Percentiles rank a stretch among this genome's conserved stretches.
Evolutionary conservation across 2,329 filamentous ascomycete genomes (phyloP).

Genomic region (Fusarium sp.): DNA sequence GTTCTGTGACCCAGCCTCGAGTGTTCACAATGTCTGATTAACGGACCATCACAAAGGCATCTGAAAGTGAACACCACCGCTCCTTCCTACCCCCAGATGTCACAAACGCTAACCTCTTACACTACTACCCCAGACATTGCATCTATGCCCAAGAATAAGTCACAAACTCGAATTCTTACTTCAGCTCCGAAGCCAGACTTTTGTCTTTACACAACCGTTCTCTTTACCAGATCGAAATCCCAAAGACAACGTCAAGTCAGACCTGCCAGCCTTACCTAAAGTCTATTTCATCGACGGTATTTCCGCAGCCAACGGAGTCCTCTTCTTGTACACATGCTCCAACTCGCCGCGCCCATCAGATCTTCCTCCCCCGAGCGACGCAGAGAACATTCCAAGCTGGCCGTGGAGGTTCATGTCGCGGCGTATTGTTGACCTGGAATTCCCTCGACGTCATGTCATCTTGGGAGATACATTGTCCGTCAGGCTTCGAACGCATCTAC

Average conservation of each 20-base stretch:
- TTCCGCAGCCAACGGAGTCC: rapidly evolving
- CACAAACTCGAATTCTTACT: not conserved
- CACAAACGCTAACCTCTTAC: too few species aligned
- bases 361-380: not conserved
- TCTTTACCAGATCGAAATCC: not conserved
- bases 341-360: rapidly evolving
- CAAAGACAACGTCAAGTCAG: not conserved
- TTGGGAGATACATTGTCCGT: not conserved
- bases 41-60: not conserved
- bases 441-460: not conserved
- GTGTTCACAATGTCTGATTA: not conserved
- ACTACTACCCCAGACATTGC: too few species aligned
- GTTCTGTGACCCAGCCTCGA: not conserved
- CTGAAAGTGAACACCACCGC: not conserved
- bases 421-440: not conserved
- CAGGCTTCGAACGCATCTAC: rapidly evolving
- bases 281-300: rapidly evolving
- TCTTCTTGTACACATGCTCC: rapidly evolving
- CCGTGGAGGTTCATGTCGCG: too few species aligned
- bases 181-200: not conserved
- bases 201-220: rapidly evolving
- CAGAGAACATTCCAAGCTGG: too few species aligned
- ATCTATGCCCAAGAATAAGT: too few species aligned
- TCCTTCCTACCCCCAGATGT: rapidly evolving
- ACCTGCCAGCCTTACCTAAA: rapidly evolving